A percentile compares a stretch with the other conserved stretches of the same genome.
Conservation (phyloP, 2,329 filamentous ascomycete species). For the Ilyonectria robusta region DNA sequence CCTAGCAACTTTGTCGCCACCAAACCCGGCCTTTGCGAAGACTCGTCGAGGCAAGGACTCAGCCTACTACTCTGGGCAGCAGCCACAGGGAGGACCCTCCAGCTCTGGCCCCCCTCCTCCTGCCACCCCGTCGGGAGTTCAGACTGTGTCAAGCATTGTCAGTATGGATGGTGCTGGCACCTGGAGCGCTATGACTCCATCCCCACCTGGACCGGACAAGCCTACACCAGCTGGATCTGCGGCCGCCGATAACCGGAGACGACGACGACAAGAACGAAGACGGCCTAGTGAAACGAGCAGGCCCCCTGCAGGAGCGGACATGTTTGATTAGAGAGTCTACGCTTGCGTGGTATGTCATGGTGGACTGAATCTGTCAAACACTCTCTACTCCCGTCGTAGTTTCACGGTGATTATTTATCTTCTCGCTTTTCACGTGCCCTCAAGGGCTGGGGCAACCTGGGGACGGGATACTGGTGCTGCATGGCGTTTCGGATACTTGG, state of each 20-base stretch:
- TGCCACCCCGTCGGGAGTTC: constrained; percentile 50
- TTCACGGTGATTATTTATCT: constrained; percentile 23
- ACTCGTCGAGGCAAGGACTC: constrained; percentile 70
- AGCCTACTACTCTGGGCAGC: constrained; percentile 71
- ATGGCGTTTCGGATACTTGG: constrained; percentile 42
- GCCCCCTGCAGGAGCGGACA: constrained; percentile 52
- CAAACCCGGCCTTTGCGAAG: constrained; percentile 69
- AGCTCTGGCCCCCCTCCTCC: constrained; percentile 26
- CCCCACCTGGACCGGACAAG: constrained; percentile 55
- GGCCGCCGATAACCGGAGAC: constrained; percentile 66
- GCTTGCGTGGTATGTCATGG: constrained; percentile 10
- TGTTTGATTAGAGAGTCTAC: constrained; percentile 52
- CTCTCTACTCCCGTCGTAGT: constrained; percentile 25
- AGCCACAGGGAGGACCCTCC: constrained; percentile 60
- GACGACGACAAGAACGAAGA: constrained; percentile 69
- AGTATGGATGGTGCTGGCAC: constrained; percentile 66
- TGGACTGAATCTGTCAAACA: not conserved
- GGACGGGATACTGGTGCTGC: constrained; percentile 29
- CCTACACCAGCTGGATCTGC: constrained; percentile 55
- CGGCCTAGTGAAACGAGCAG: constrained; percentile 53
- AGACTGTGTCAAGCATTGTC: constrained; percentile 63
- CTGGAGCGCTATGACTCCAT: constrained; percentile 68
- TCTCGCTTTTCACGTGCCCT: constrained; percentile 5
- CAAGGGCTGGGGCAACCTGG: constrained; percentile 10
- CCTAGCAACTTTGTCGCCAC: constrained; percentile 66